phyloP scores from a whole-genome alignment of 2,329 filamentous ascomycete genomes.

The Hysterium pulicare region DNA sequence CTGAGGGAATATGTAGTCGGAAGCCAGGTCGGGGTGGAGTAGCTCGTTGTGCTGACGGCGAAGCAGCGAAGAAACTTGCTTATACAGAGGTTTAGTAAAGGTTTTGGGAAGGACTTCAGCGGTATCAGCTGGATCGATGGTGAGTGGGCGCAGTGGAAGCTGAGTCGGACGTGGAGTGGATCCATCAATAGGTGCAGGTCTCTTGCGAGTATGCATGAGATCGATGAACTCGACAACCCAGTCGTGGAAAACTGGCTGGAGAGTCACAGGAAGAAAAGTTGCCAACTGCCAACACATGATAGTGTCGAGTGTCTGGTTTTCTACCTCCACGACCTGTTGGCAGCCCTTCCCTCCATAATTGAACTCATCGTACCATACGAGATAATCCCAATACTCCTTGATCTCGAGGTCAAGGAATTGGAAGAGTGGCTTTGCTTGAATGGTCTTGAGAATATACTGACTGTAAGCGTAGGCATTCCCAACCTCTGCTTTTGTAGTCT shows the following conservation, averaged over 20 bases:
- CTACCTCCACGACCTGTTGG: slow-evolving; percentile 69
- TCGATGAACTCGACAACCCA: slow-evolving; percentile 95
- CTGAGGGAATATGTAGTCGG: slow-evolving; percentile 80
- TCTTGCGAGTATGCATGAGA: slow-evolving; percentile 85
- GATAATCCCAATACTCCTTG: slow-evolving; percentile 98
- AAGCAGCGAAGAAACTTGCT: slow-evolving; percentile 79
- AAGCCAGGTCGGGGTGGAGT: slow-evolving; percentile 80
- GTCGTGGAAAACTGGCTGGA: slow-evolving; percentile 83
- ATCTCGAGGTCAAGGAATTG: slow-evolving; percentile 97
- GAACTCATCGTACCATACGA: slow-evolving; percentile 98
- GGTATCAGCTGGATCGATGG: slow-evolving; percentile 55
- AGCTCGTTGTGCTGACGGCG: slow-evolving; percentile 83
- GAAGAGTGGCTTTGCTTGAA: slow-evolving; percentile 91
- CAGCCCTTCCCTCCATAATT: slow-evolving; percentile 97
- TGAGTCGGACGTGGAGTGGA: slow-evolving; percentile 57
- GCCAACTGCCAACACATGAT: slow-evolving; percentile 99
- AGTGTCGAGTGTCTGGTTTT: slow-evolving; percentile 78
- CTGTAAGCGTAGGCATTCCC: slow-evolving; percentile 96
- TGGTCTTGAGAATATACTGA: slow-evolving; percentile 96
- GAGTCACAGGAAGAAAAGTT: slow-evolving; percentile 74
- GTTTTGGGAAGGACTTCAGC: slow-evolving; percentile 70
- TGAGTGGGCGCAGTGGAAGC: slow-evolving; percentile 54
- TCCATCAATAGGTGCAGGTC: slow-evolving; percentile 49
- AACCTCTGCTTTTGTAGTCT: slow-evolving; percentile 95
- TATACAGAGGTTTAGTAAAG: slow-evolving; percentile 87